These are phyloP conservation scores for Starmerella gropengiesseri DNA, from an alignment of 805 yeast genomes.

Conservation along the genomic window DNA sequence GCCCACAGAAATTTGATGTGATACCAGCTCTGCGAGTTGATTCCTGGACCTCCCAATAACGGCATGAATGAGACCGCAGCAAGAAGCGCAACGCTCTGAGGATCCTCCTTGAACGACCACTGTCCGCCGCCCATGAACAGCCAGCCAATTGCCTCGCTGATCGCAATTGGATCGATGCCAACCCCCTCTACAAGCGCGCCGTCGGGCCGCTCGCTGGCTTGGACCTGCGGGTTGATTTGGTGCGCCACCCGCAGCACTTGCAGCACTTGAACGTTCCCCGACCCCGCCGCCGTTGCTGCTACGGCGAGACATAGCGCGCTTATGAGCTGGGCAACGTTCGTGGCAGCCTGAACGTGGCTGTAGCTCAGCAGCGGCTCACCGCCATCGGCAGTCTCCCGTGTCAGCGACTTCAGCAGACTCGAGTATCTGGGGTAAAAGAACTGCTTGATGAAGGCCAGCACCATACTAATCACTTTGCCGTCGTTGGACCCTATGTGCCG, in stretches of 20 bases:
- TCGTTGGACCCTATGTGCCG: conserved; percentile 64
- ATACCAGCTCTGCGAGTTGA: conserved; percentile 47
- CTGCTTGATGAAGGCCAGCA: conserved; percentile 46
- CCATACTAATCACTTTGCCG: conserved; percentile 35
- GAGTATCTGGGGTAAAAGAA: conserved; percentile 35
- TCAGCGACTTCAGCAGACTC: neutral
- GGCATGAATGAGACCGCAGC: conserved; percentile 40
- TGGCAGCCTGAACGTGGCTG: neutral
- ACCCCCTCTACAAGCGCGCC: conserved; percentile 2
- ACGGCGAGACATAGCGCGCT: conserved; percentile 47
- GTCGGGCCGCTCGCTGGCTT: neutral
- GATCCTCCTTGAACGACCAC: conserved; percentile 57
- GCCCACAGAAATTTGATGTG: conserved; percentile 89
- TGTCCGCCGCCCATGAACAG: conserved; percentile 89
- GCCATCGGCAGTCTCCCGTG: neutral
- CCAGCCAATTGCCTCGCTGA: conserved; percentile 76
- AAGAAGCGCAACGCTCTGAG: conserved; percentile 56
- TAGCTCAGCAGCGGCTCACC: conserved; percentile 1
- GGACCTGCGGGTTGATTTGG: conserved; percentile 16
- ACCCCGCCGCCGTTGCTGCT: conserved; percentile 76
- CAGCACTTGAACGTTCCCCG: conserved; percentile 74
- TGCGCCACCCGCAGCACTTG: conserved; percentile 58
- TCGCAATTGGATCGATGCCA: conserved; percentile 66
- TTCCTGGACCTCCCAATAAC: conserved; percentile 14
- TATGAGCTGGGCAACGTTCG: conserved; percentile 6